phyloP scores from a whole-genome alignment of 1,139 yeast genomes.

The Debaryomycetaceae sp. region DNA sequence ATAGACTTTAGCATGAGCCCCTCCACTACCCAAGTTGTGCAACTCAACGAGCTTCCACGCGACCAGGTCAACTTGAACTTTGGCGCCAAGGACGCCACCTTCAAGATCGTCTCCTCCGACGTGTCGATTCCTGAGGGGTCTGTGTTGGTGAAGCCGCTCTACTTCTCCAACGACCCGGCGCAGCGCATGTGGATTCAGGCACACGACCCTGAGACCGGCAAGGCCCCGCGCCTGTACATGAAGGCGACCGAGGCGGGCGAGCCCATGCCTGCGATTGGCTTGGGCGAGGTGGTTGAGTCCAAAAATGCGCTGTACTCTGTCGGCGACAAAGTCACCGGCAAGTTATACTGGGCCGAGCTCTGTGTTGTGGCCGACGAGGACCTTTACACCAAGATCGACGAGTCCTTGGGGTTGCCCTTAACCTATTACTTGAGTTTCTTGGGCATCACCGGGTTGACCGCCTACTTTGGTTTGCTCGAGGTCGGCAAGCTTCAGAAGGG shows the following conservation, averaged over 20 bases:
- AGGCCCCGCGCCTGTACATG: conserved; percentile 18
- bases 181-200: conserved; percentile 25
- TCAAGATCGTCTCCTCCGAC: conserved; percentile 13
- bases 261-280: conserved; percentile 16
- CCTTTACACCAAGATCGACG: conserved; percentile 22
- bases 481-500: conserved; percentile 38
- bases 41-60: conserved; percentile 16
- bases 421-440: conserved; percentile 41
- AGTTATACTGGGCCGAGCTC: conserved; percentile 29
- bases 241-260: conserved; percentile 20
- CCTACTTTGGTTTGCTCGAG: conserved; percentile 51
- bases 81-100: conserved; percentile 18
- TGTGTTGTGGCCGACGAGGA: conserved; percentile 17
- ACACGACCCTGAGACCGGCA: too few species aligned
- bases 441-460: conserved; percentile 50
- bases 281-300: conserved; percentile 21
- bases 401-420: conserved; percentile 21
- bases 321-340: conserved; percentile 21
- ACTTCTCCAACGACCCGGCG: conserved; percentile 27
- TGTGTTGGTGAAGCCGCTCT: conserved; percentile 16
- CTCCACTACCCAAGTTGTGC: too few species aligned
- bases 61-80: conserved; percentile 14
- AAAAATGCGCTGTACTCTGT: conserved; percentile 17
- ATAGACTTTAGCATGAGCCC: too few species aligned
- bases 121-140: conserved; percentile 14